Conservation (phyloP, 2,329 filamentous ascomycete genomes). For the Tympanopsis confertula region DNA sequence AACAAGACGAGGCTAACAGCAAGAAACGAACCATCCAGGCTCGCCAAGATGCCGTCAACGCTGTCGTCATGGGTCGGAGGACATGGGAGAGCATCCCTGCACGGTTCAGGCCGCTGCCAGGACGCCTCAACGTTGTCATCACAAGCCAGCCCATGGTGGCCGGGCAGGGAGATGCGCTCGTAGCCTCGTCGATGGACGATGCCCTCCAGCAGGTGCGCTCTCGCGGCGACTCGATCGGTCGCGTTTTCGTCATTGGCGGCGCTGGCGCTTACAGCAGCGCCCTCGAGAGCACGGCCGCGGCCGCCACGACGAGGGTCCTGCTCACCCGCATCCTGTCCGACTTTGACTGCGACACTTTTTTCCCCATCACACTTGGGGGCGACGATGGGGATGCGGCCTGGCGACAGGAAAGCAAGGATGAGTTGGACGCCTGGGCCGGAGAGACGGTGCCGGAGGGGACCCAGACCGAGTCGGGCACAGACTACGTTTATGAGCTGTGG, state of each 20-base stretch:
- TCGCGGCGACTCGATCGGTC: constrained; percentile 25
- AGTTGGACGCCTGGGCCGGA: constrained; percentile 52
- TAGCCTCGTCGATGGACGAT: constrained; percentile 43
- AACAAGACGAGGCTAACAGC: neutral
- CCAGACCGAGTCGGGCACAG: constrained; percentile 50
- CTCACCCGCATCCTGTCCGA: constrained; percentile 58
- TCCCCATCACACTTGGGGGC: constrained; percentile 45
- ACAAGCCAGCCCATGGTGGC: constrained; percentile 34
- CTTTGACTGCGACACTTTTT: constrained; percentile 68
- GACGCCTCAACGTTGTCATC: constrained; percentile 73
- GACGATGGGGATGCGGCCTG: constrained; percentile 10
- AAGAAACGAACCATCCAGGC: neutral
- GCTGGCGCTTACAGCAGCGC: constrained; percentile 72
- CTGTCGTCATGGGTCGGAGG: constrained; percentile 93
- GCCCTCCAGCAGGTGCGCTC: constrained; percentile 36
- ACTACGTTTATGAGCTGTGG: constrained; percentile 68
- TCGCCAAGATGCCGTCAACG: constrained; percentile 38
- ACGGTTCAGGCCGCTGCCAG: constrained; percentile 67
- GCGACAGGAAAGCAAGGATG: constrained; percentile 26
- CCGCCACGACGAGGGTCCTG: constrained; percentile 43
- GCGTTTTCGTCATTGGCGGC: constrained; percentile 81
- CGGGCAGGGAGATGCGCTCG: constrained; percentile 34
- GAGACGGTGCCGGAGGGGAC: constrained; percentile 45
- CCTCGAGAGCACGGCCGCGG: constrained; percentile 38
- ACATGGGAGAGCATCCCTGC: constrained; percentile 86